Conservation (phyloP, 305 asterid species). For the Petunia hybrid region DNA sequence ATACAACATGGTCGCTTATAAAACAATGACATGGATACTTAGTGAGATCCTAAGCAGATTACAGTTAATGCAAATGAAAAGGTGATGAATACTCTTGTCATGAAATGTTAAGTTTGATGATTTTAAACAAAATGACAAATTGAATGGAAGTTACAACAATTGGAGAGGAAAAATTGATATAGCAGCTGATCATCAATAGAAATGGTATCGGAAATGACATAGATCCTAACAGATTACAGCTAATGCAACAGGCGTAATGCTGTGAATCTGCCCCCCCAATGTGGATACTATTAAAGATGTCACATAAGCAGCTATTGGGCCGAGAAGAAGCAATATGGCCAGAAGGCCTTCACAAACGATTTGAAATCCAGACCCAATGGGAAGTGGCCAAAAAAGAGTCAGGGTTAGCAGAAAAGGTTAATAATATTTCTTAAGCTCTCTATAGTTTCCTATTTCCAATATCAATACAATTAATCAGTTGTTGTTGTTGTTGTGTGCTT, state of each 20-base stretch:
- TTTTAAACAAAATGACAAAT: not conserved
- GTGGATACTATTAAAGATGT: too few species aligned
- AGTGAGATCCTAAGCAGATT: not conserved
- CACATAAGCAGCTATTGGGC: too few species aligned
- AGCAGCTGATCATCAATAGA: constrained; percentile 1
- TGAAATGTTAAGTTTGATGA: constrained; percentile 14
- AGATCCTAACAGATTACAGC: constrained; percentile 20
- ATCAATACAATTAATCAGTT: too few species aligned
- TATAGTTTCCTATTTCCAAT: too few species aligned
- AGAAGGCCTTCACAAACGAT: too few species aligned
- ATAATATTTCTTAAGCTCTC: too few species aligned
- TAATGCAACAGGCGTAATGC: not conserved
- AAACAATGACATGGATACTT: constrained; percentile 1
- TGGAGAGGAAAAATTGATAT: not conserved
- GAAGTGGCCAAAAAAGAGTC: too few species aligned
- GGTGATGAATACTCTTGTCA: not conserved
- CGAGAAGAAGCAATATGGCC: too few species aligned
- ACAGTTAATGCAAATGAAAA: not conserved
- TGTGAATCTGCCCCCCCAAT: too few species aligned
- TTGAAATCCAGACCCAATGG: too few species aligned
- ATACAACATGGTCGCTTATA: not conserved
- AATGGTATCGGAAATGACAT: not conserved
- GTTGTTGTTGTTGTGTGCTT: too few species aligned
- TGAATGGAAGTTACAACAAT: not conserved
- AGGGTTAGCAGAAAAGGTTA: too few species aligned